phyloP scores from a whole-genome alignment of 345 rosid species.

The Rhodamnia rubescens region DNA sequence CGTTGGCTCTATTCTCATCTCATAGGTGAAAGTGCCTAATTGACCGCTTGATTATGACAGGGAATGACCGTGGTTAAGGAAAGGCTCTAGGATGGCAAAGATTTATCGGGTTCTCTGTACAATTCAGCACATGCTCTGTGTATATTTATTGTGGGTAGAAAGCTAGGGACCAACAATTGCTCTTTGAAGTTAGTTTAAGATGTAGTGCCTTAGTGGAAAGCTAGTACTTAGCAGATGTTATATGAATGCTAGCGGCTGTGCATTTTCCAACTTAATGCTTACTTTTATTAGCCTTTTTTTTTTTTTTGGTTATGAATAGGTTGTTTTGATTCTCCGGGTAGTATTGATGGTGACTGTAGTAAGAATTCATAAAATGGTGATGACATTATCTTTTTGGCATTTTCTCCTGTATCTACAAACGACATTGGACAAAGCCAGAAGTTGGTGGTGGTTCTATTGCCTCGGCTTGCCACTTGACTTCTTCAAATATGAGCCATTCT shows the following conservation, averaged over 20 bases:
- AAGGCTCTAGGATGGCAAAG: not conserved
- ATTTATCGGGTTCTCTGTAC: slow-evolving; percentile 5
- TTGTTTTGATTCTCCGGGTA: not conserved
- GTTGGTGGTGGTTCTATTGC: not conserved
- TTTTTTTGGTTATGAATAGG: not conserved
- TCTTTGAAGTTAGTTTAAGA: not conserved
- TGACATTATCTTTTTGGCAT: not conserved
- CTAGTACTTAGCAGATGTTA: not conserved
- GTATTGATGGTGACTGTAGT: not conserved
- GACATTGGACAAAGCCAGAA: not conserved
- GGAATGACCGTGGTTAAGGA: slow-evolving; percentile 39
- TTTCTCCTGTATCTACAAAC: not conserved
- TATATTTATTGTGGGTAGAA: not conserved
- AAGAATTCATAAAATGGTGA: not conserved
- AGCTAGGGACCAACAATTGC: not conserved
- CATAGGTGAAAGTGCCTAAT: not conserved
- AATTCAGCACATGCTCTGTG: not conserved
- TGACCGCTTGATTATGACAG: slow-evolving; percentile 27
- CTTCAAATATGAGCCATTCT: not conserved
- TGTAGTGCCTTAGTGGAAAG: not conserved
- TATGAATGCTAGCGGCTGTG: not conserved
- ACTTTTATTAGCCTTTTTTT: not conserved
- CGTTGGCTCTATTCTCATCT: not conserved
- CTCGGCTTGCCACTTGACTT: not conserved
- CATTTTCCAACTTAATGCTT: not conserved